These are phyloP conservation scores for Neofusicoccum umdonicola DNA, from an alignment of 2,329 filamentous ascomycete genomes.

Conservation along the genomic window DNA sequence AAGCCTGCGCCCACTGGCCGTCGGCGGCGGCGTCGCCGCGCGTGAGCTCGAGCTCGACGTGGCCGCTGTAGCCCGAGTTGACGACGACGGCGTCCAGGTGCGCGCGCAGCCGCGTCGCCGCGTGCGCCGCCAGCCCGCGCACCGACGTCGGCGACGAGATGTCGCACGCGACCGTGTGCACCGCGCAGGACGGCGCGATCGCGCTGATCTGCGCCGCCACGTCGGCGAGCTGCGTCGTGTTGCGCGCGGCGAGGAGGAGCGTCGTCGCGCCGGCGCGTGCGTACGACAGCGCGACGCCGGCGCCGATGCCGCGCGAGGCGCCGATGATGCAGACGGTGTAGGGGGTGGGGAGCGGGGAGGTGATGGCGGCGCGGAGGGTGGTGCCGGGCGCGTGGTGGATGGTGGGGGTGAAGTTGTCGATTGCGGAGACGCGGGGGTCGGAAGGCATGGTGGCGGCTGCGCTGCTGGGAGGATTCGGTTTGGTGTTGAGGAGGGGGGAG, in stretches of 20 bases:
- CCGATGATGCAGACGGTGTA: slow-evolving; percentile 32
- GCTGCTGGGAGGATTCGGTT: background rate
- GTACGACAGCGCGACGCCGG: slow-evolving; percentile 29
- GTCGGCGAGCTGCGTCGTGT: slow-evolving; percentile 28
- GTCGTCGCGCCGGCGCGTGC: slow-evolving; percentile 39
- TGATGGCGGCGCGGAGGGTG: slow-evolving; percentile 51
- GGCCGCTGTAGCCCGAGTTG: slow-evolving; percentile 30
- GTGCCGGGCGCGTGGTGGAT: slow-evolving; percentile 45
- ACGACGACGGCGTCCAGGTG: background rate
- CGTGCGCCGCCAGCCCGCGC: background rate
- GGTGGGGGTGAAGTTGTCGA: slow-evolving; percentile 17
- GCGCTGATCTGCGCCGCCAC: slow-evolving; percentile 4
- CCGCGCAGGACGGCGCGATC: background rate
- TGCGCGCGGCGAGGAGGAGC: slow-evolving; percentile 43
- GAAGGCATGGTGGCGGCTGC: background rate
- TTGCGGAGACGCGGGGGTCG: slow-evolving; percentile 3
- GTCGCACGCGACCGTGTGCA: slow-evolving; percentile 24
- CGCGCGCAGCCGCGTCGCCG: background rate
- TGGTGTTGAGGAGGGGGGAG: background rate
- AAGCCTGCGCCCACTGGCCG: slow-evolving; percentile 31
- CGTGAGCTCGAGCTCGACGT: slow-evolving; percentile 33
- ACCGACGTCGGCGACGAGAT: slow-evolving; percentile 30
- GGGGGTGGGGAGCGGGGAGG: background rate
- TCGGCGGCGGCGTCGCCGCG: slow-evolving; percentile 30
- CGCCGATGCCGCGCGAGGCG: slow-evolving; percentile 30